Base-by-base conservation (phyloP, 495 filamentous ascomycete species). In the Penicillium arizonense region DNA sequence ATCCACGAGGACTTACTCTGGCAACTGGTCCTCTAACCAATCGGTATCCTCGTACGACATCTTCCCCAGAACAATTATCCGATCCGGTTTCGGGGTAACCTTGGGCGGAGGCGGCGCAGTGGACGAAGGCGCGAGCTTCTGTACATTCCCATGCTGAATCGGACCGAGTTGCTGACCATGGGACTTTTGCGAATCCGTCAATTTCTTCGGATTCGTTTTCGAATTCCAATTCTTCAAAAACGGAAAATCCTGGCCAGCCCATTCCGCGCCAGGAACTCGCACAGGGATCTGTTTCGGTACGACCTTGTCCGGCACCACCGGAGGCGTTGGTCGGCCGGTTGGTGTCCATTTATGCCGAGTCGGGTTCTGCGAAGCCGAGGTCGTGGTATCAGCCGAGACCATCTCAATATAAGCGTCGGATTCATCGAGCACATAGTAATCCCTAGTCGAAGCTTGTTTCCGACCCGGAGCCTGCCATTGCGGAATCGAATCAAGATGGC, bases 21-120 rank as follows among this genome's bases (percentile, higher is more conserved):
- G 64, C 32, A 78, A 50, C 13, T 75, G 56, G 9, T 71, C 47
- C 0, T 63, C 58, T 12, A 78, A 52, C 75, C 75, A 78, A 38
- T 64, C 57, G 14, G 74, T 69, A 40, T 76, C 54, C 23, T 78
- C 74, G 21, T 53, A 55, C 9, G 64, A 65, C 47, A 66, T 59
- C 35, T 59, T 73, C 11, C 72, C 74, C 44, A 77, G 47, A 14
- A 78, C 62, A 44, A 78, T 58, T 30, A 73, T 60, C 7, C 64
- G 62, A 57, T 72, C 70, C 10, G 49, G 35, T 43, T 64, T 55
- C 7, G 58, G 55, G 20, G 54, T 48, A n/a, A 58, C 35, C 33
- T 44, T 59, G 14, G 60, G 59, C 20, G 39, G 57, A 6, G 55
- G 38, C 26, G 47, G 60, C 8, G 36, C 37, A 26, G 37, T 53